Evolutionary conservation across 1,284 basidiomycete genomes (phyloP).

Genomic region (Marasmius tenuissimus): DNA sequence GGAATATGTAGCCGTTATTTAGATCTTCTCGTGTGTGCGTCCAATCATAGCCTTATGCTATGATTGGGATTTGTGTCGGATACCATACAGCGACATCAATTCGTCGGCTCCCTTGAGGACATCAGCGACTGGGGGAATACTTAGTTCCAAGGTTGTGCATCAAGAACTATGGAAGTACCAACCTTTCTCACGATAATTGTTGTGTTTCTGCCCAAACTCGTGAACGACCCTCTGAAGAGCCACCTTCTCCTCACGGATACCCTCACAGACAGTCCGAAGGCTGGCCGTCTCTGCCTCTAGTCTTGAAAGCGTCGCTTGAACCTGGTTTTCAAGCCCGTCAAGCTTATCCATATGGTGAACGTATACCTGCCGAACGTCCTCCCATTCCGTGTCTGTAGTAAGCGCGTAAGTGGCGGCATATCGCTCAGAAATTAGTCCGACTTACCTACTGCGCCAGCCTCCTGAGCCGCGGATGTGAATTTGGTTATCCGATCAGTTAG

Average conservation of each 20-base stretch:
- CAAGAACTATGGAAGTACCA: conserved; percentile 10
- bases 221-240: conserved; percentile 50
- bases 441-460: conserved; percentile 58
- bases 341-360: conserved; percentile 60
- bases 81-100: conserved; percentile 44
- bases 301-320: conserved; percentile 51
- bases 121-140: conserved; percentile 44
- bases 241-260: conserved; percentile 53
- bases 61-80: conserved; percentile 35
- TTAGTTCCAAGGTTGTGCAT: neutral
- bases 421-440: conserved; percentile 6
- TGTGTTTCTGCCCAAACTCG: conserved; percentile 56
- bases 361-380: conserved; percentile 53
- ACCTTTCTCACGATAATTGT: conserved; percentile 59
- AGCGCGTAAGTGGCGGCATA: conserved; percentile 2
- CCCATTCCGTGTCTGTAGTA: conserved; percentile 51
- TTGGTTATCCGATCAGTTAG: conserved; percentile 55
- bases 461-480: conserved; percentile 51
- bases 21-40: conserved; percentile 14
- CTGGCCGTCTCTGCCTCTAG: conserved; percentile 57
- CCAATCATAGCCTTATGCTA: neutral
- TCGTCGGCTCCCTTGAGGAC: conserved; percentile 59
- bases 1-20: conserved; percentile 14
- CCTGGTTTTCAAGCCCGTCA: conserved; percentile 51
- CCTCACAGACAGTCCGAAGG: conserved; percentile 53